These are phyloP conservation scores for Baorangia bicolor DNA, from an alignment of 768 basidiomycete genomes.

Conservation along the genomic window DNA sequence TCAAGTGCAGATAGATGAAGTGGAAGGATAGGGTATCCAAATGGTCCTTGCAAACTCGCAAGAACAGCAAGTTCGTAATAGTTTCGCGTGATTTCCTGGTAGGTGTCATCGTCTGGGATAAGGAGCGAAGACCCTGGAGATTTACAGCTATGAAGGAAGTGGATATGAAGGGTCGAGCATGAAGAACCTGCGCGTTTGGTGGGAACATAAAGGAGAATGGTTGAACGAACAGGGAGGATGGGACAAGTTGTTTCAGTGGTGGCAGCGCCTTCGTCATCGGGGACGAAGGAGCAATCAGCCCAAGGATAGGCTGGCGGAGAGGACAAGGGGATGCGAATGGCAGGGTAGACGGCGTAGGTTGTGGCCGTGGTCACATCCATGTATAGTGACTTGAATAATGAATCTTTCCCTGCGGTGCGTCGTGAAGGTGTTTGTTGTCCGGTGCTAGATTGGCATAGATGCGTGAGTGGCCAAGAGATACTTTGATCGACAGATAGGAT, in stretches of 20 bases:
- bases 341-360: slow-evolving; percentile 50
- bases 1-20: slow-evolving; percentile 75
- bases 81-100: slow-evolving; percentile 61
- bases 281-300: slow-evolving; percentile 30
- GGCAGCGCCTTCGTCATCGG: slow-evolving; percentile 31
- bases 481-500: slow-evolving; percentile 60
- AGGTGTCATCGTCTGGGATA: slow-evolving; percentile 33
- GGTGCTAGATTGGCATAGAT: slow-evolving; percentile 22
- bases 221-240: slow-evolving; percentile 55
- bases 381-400: slow-evolving; percentile 30
- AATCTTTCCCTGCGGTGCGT: slow-evolving; percentile 32
- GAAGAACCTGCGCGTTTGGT: slow-evolving; percentile 38
- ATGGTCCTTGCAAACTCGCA: slow-evolving; percentile 42
- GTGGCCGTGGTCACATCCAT: slow-evolving; percentile 38
- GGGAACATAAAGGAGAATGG: slow-evolving; percentile 57
- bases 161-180: slow-evolving; percentile 55
- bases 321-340: slow-evolving; percentile 42
- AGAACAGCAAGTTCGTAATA: slow-evolving; percentile 71
- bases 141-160: slow-evolving; percentile 54
- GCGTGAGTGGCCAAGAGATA: slow-evolving; percentile 58
- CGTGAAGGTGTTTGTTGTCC: slow-evolving; percentile 27
- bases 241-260: slow-evolving; percentile 33
- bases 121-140: slow-evolving; percentile 40
- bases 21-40: slow-evolving; percentile 55
- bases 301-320: slow-evolving; percentile 33